Evolutionary conservation across 2,329 filamentous ascomycete genomes (phyloP).

Genomic region (Calonectria hawksworthii): DNA sequence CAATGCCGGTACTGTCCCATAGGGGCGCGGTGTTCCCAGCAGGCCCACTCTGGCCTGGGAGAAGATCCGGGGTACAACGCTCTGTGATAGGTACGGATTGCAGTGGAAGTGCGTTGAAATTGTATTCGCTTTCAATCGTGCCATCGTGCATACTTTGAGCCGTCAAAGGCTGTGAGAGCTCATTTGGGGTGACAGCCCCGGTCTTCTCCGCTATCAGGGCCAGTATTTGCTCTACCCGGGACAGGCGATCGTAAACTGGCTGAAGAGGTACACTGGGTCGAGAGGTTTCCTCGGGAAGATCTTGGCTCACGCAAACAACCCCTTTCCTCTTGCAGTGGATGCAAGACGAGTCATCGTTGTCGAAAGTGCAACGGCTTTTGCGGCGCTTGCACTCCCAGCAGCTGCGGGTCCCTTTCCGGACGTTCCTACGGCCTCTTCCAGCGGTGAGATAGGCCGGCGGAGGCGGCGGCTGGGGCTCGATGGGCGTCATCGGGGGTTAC

Average conservation of each 20-base stretch:
- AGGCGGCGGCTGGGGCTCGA: neutral
- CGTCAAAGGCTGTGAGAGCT: too few species aligned
- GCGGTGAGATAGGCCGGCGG: neutral
- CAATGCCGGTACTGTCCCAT: neutral
- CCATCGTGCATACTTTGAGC: neutral
- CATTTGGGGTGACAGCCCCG: neutral
- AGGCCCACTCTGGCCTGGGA: neutral
- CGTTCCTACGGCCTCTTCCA: neutral
- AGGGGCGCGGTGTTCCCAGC: neutral
- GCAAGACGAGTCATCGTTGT: neutral
- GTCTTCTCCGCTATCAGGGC: neutral
- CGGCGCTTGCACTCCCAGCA: slow-evolving; percentile 6
- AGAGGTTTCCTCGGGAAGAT: neutral
- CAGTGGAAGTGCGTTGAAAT: neutral
- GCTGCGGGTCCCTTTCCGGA: neutral
- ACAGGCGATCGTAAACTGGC: neutral
- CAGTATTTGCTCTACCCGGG: neutral
- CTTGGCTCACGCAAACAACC: neutral
- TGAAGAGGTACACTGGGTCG: neutral
- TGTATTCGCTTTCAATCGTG: neutral
- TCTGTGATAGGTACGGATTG: neutral
- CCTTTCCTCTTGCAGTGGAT: neutral
- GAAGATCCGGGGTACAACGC: too few species aligned
- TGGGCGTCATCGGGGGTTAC: neutral
- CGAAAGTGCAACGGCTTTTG: neutral